A percentile compares a stretch with the other conserved stretches of the same genome.
Evolutionary conservation across 2,329 filamentous ascomycete genomes (phyloP).

Genomic region (Colletotrichum filicis): DNA sequence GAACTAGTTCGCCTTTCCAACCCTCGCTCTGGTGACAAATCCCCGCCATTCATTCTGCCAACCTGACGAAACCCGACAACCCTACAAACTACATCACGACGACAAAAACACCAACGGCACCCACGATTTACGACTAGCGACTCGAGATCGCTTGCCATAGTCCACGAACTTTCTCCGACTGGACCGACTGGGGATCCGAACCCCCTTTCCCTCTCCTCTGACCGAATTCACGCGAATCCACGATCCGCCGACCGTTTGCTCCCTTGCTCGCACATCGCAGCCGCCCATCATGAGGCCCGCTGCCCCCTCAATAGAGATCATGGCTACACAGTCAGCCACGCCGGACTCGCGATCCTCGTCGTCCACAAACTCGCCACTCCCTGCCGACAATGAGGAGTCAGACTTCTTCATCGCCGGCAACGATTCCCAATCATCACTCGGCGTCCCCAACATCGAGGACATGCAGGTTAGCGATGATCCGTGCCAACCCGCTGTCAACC

Average conservation of each 20-base stretch:
- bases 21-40: slow-evolving; percentile 31
- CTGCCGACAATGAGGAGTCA: slow-evolving; percentile 88
- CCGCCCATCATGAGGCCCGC: slow-evolving; percentile 40
- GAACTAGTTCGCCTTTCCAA: slow-evolving; percentile 17
- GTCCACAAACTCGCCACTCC: slow-evolving; percentile 79
- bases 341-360: slow-evolving; percentile 69
- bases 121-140: not conserved
- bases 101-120: not conserved
- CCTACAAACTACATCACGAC: slow-evolving; percentile 14
- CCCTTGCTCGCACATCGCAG: not conserved
- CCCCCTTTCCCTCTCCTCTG: slow-evolving; percentile 14
- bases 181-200: slow-evolving; percentile 27
- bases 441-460: slow-evolving; percentile 80
- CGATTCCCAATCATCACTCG: slow-evolving; percentile 92
- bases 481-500: slow-evolving; percentile 82
- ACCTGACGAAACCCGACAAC: slow-evolving; percentile 5
- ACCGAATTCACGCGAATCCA: slow-evolving; percentile 24
- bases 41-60: slow-evolving; percentile 13
- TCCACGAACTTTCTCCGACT: not conserved
- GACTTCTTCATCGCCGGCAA: slow-evolving; percentile 92
- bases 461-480: slow-evolving; percentile 75
- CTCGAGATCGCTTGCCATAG: not conserved
- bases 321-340: slow-evolving; percentile 38
- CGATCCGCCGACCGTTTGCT: slow-evolving; percentile 20
- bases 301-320: slow-evolving; percentile 42